phyloP scores from a whole-genome alignment of 2,329 filamentous ascomycete species.

The Colletotrichum orchidophilum region DNA sequence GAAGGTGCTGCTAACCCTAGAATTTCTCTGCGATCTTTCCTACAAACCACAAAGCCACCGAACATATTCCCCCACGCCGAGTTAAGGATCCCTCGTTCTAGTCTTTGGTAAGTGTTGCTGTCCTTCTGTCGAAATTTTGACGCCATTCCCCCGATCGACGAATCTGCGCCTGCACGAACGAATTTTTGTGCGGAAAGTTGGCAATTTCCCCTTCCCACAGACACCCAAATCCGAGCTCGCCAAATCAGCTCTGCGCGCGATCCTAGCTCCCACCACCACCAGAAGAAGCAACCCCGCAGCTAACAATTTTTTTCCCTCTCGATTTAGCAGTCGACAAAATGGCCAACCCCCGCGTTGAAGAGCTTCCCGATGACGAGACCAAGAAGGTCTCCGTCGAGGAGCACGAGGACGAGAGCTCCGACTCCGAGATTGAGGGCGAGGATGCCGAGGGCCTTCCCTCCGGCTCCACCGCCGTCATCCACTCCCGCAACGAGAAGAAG shows the following conservation, averaged over 20 bases:
- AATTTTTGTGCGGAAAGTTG: slow-evolving; percentile 24
- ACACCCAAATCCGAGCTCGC: slow-evolving; percentile 24
- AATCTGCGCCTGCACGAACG: background rate
- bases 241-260: slow-evolving; percentile 29
- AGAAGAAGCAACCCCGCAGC: slow-evolving; percentile 20
- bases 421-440: slow-evolving; percentile 82
- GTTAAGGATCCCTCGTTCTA: slow-evolving; percentile 41
- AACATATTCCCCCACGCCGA: slow-evolving; percentile 20
- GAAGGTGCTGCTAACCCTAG: slow-evolving; percentile 54
- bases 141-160: background rate
- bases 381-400: slow-evolving; percentile 84
- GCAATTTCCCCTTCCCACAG: slow-evolving; percentile 23
- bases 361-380: slow-evolving; percentile 90
- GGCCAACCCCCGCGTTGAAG: slow-evolving; percentile 98
- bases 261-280: slow-evolving; percentile 33
- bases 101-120: slow-evolving; percentile 46
- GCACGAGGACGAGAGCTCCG: slow-evolving; percentile 76
- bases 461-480: slow-evolving; percentile 88
- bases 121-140: slow-evolving; percentile 17
- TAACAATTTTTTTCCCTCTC: slow-evolving; percentile 8
- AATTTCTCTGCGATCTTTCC: slow-evolving; percentile 50
- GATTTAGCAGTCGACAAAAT: slow-evolving; percentile 64
- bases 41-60: slow-evolving; percentile 33
- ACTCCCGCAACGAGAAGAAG: slow-evolving; percentile 99
- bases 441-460: slow-evolving; percentile 74